Percentiles rank a stretch among this genome's conserved stretches.
These are phyloP conservation scores for Exophiala sp. DNA, from an alignment of 2,329 filamentous ascomycete genomes.

Conservation along the genomic window DNA sequence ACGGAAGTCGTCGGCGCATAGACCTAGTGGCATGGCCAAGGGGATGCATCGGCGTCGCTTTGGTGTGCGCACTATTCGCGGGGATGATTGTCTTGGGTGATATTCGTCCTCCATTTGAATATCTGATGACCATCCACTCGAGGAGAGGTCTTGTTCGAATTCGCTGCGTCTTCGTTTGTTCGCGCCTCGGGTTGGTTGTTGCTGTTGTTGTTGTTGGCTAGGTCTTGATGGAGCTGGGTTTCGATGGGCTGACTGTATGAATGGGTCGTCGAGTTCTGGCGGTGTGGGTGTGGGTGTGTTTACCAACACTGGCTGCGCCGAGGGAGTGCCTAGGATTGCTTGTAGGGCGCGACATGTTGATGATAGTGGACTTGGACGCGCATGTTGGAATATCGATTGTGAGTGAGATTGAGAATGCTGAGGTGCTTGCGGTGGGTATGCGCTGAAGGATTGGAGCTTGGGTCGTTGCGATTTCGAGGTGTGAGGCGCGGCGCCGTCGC, in stretches of 20 bases:
- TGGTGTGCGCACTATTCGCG: constrained; percentile 34
- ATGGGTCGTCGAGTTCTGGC: constrained; percentile 30
- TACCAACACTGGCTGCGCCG: too few relatives aligned
- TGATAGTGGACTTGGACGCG: constrained; percentile 37
- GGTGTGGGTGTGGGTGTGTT: constrained; percentile 29
- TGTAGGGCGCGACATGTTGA: constrained; percentile 29
- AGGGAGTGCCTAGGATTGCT: constrained; percentile 24
- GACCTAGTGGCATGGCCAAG: constrained; percentile 41
- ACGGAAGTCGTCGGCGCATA: constrained; percentile 41
- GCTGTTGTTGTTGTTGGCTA: too few relatives aligned
- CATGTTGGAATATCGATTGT: constrained; percentile 20
- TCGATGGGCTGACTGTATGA: constrained; percentile 14
- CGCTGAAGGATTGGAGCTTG: constrained; percentile 33
- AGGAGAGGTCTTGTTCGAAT: constrained; percentile 28
- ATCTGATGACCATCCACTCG: constrained; percentile 23
- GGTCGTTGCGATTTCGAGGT: constrained; percentile 19
- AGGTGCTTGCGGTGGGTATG: constrained; percentile 35
- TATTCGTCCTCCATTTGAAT: constrained; percentile 19
- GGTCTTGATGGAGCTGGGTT: constrained; percentile 21
- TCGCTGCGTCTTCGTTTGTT: constrained; percentile 38
- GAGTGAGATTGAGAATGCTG: constrained; percentile 13
- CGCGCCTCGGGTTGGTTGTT: constrained; percentile 31
- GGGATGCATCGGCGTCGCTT: constrained; percentile 42
- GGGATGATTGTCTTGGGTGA: constrained; percentile 17
- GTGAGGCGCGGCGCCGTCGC: constrained; percentile 36